These are phyloP conservation scores for Psilocybe mexicana DNA, from an alignment of 1,284 basidiomycete species.

Conservation along the genomic window DNA sequence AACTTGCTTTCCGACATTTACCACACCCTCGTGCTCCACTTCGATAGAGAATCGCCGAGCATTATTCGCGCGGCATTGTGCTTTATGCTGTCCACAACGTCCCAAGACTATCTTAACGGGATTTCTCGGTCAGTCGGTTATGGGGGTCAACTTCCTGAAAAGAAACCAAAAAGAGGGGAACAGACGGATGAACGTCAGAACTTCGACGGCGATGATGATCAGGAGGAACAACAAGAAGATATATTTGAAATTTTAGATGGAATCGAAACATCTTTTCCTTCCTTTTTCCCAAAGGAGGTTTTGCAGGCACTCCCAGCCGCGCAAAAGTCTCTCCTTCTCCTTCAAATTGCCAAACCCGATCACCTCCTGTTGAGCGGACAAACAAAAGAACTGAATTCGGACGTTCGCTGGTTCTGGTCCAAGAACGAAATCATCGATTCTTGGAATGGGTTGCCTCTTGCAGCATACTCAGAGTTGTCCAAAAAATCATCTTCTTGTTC, in stretches of 20 bases:
- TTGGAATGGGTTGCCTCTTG: constrained; percentile 32
- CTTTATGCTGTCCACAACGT: constrained; percentile 62
- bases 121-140: constrained; percentile 62
- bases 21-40: constrained; percentile 47
- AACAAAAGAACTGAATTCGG: constrained; percentile 27
- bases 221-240: constrained; percentile 38
- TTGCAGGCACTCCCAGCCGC: constrained; percentile 57
- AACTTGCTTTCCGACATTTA: constrained; percentile 58
- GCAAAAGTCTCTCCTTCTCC: constrained; percentile 62
- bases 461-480: neutral
- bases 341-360: constrained; percentile 60
- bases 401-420: constrained; percentile 71
- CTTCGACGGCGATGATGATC: constrained; percentile 39
- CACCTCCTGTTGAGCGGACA: constrained; percentile 49
- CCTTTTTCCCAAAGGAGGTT: constrained; percentile 55
- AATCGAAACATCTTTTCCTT: constrained; percentile 47
- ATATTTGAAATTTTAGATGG: constrained; percentile 32
- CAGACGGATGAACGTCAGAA: constrained; percentile 33
- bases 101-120: constrained; percentile 56
- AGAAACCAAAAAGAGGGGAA: constrained; percentile 22
- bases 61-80: constrained; percentile 54
- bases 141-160: constrained; percentile 32
- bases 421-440: constrained; percentile 46
- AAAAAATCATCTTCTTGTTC: neutral
- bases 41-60: constrained; percentile 50